Conservation (phyloP, 768 basidiomycete species). For the Russula sp. region DNA sequence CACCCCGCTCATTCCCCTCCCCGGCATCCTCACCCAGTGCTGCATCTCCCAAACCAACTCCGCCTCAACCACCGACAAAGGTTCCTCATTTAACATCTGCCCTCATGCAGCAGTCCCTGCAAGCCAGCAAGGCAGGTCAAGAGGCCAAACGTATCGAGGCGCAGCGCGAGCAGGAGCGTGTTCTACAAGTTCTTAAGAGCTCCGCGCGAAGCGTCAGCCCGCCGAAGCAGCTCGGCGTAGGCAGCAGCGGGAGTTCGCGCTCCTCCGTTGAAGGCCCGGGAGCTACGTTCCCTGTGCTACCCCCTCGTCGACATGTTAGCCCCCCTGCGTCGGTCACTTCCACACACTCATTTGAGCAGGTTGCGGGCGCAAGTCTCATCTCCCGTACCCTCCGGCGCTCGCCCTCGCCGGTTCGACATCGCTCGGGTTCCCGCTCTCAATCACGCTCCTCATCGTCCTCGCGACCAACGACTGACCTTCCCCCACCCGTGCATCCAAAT, state of each 20-base stretch:
- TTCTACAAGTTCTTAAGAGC: conserved; percentile 69
- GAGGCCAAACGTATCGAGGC: conserved; percentile 67
- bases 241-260: conserved; percentile 19
- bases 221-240: conserved; percentile 14
- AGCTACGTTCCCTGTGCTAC: conserved; percentile 37
- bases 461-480: conserved; percentile 37
- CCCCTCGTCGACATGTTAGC: conserved; percentile 40
- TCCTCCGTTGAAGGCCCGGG: conserved; percentile 31
- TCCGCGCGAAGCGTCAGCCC: conserved; percentile 38
- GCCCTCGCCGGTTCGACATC: conserved; percentile 15
- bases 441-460: conserved; percentile 37
- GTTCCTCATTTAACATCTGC: conserved; percentile 54
- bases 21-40: conserved; percentile 22
- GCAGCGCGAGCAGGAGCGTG: conserved; percentile 63
- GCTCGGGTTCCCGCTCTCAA: conserved; percentile 3
- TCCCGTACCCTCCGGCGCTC: conserved; percentile 11
- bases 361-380: conserved; percentile 40
- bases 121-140: conserved; percentile 70
- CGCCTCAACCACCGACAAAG: conserved; percentile 31
- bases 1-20: conserved; percentile 30
- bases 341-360: conserved; percentile 42
- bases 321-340: conserved; percentile 38
- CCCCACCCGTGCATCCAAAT: conserved; percentile 55
- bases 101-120: conserved; percentile 69
- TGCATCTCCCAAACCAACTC: conserved; percentile 28